These are phyloP conservation scores for Fusarium sp. DNA, from an alignment of 2,329 filamentous ascomycete species.

Conservation along the genomic window DNA sequence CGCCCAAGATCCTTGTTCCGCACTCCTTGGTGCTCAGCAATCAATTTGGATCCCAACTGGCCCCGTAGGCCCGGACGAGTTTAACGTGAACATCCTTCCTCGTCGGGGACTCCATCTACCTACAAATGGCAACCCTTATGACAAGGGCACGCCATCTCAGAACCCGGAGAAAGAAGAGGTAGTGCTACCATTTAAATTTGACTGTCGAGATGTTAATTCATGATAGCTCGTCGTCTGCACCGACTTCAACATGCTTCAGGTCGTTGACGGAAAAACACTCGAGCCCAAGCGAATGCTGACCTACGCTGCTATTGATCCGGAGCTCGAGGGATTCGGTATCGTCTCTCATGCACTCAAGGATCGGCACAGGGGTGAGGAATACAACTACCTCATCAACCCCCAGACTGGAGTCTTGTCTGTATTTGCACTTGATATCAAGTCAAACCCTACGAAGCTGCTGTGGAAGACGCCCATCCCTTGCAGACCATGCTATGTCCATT, in stretches of 20 bases:
- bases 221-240: neutral
- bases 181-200: neutral
- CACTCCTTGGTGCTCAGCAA: neutral
- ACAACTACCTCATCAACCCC: neutral
- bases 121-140: neutral
- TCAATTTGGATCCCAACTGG: neutral
- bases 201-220: neutral
- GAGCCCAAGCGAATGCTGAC: neutral
- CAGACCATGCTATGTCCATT: neutral
- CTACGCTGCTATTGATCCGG: neutral
- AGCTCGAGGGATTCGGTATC: neutral
- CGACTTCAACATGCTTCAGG: neutral
- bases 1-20: neutral
- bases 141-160: neutral
- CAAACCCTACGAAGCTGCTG: neutral
- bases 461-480: neutral
- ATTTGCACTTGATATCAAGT: neutral
- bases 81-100: neutral
- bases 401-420: neutral
- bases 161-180: neutral
- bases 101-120: neutral
- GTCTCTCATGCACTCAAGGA: neutral
- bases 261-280: neutral
- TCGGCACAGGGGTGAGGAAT: neutral
- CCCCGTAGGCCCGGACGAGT: neutral